These are phyloP conservation scores for Babesia gibsoni DNA, from an alignment of 169 alveolate genomes.

Conservation along the genomic window DNA sequence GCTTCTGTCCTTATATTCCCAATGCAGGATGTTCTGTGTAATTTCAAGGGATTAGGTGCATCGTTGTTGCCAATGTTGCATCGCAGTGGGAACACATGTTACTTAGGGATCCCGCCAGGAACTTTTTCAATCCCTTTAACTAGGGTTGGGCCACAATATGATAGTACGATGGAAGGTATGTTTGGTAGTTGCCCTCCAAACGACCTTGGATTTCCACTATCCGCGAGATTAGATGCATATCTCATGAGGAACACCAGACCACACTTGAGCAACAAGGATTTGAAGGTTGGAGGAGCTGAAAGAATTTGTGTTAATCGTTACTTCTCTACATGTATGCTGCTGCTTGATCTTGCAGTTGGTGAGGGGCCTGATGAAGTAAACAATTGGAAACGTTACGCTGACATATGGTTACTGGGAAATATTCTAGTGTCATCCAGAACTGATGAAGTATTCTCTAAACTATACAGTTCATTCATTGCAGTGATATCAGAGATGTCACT, in stretches of 20 bases:
- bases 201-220: too few relatives aligned
- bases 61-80: not conserved
- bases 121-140: conserved; percentile 51
- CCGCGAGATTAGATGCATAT: too few relatives aligned
- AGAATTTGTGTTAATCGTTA: not conserved
- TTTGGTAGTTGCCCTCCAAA: too few relatives aligned
- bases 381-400: conserved; percentile 17
- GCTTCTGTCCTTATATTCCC: conserved; percentile 17
- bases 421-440: conserved; percentile 13
- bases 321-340: conserved; percentile 38
- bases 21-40: not conserved
- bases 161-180: too few relatives aligned
- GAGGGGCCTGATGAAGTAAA: not conserved
- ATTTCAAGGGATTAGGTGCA: conserved; percentile 2
- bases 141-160: too few relatives aligned
- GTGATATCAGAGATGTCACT: not conserved
- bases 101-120: conserved; percentile 63
- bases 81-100: conserved; percentile 1
- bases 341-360: conserved; percentile 4
- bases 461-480: not conserved
- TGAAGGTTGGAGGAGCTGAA: too few relatives aligned
- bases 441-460: not conserved
- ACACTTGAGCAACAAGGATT: too few relatives aligned
- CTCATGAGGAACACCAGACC: too few relatives aligned
- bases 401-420: conserved; percentile 43